Conservation (phyloP, 73 alveolate genomes). For the Durusdinium trenchii region DNA sequence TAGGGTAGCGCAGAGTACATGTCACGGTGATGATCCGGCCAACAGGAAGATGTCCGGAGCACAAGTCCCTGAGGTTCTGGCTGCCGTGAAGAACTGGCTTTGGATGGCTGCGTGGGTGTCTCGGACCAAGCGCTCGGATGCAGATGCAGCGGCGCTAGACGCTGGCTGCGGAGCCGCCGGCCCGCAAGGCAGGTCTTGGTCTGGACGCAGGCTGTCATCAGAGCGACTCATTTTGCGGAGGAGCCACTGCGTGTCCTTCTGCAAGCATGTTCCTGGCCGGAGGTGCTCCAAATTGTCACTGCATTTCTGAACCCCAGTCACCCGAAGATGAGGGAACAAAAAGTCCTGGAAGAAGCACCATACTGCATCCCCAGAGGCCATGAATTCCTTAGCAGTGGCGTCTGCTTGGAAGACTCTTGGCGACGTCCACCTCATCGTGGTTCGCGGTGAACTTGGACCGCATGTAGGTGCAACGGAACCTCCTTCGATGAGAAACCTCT, state of each 20-base stretch:
- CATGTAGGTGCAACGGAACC: slow-evolving; percentile 52
- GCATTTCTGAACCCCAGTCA: not conserved
- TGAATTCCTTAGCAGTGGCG: slow-evolving; percentile 3
- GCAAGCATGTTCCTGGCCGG: not conserved
- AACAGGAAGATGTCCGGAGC: not conserved
- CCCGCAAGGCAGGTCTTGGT: not conserved
- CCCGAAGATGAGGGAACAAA: not conserved
- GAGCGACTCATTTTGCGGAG: not conserved
- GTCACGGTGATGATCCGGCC: not conserved
- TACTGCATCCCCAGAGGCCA: slow-evolving; percentile 48
- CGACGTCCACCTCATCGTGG: not conserved
- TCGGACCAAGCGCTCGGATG: not conserved
- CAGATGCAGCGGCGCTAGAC: not conserved
- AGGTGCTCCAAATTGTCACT: not conserved
- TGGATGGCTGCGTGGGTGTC: slow-evolving; percentile 25
- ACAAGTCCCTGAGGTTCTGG: not conserved
- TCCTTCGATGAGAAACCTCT: not conserved
- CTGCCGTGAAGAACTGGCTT: slow-evolving; percentile 1
- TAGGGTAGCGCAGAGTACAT: too few species aligned
- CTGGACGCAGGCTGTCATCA: not conserved
- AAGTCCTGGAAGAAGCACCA: slow-evolving; percentile 39
- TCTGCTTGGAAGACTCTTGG: not conserved
- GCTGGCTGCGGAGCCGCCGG: not conserved
- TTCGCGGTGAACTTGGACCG: not conserved
- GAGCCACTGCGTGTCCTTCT: slow-evolving; percentile 13